Evolutionary conservation across 441 rosid species (phyloP), one percentile per base, ranked within the genome.

Genomic region (Erodium texanum): DNA sequence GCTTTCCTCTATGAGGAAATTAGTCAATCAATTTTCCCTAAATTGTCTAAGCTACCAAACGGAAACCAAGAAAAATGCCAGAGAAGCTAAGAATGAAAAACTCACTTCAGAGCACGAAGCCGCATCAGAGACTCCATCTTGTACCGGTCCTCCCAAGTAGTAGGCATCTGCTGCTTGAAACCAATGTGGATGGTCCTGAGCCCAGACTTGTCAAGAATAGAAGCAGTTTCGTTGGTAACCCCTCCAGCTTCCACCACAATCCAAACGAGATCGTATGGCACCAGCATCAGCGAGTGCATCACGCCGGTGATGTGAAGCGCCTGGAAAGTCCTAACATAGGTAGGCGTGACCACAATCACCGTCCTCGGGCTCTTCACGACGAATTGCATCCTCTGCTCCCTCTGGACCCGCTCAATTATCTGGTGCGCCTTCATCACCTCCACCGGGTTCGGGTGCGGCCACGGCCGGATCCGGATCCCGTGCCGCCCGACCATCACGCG

Each of bases 401-500:
- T 81, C 80, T 92, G 99, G 11, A 90, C 98, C 67, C 95, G 81
- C 78, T 86, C 92, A 1, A 95, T 92, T 38, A 95, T 87, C 82
- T 69, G 81, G 66, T 95, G 99, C 48, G 99, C 99, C 75, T 79
- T 85, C 96, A 95, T 87, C 3, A 95, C 98, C 77, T 95, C 99
- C 3, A 70, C 36, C 72, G 98, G 95, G 74, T 90, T 77, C 48
- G 99, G 99, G 61, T 92, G 99, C 12, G 99, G 99, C 98, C 97
- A 92, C 1, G 98, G 95, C 61, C 99, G 94, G 88, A 95, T 92
- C 87, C 97, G 90, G 87, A 95, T 95, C 85, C 99, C 99, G 63
- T 95, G 99, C 48, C 99, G 85, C 12, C 99, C 99, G 0, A 92
- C 99, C 7, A 90, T 86, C 15, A 95, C 98, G 24, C 97, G 75